Percentiles rank a stretch among this genome's conserved stretches.
phyloP scores from a whole-genome alignment of 768 basidiomycete genomes.

The Crucibulum laeve region DNA sequence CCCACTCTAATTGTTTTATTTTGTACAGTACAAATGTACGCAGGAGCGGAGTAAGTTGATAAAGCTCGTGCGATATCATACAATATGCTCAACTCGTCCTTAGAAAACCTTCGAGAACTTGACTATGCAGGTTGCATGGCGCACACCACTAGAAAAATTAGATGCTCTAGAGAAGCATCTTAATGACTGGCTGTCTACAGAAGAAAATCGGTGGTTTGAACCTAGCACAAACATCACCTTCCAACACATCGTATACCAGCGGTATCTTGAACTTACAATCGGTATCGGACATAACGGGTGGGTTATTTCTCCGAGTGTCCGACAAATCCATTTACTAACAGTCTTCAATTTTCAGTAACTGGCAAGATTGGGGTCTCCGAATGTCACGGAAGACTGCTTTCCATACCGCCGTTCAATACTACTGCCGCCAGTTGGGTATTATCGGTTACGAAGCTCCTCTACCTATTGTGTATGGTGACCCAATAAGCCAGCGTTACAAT shows the following conservation, averaged over 20 bases:
- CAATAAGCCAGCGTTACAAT: constrained; percentile 17
- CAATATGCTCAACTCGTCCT: constrained; percentile 7
- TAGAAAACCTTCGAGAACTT: constrained; percentile 67
- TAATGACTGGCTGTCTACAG: constrained; percentile 74
- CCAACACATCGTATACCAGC: constrained; percentile 63
- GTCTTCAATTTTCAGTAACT: constrained; percentile 16
- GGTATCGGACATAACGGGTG: constrained; percentile 55
- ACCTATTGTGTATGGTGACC: constrained; percentile 49
- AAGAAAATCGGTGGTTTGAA: constrained; percentile 77
- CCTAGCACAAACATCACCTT: constrained; percentile 60
- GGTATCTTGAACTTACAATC: constrained; percentile 65
- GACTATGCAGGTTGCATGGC: constrained; percentile 73
- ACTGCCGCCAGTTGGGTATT: constrained; percentile 67
- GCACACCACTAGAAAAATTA: constrained; percentile 66
- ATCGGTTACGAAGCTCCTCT: constrained; percentile 53
- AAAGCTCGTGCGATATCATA: neutral
- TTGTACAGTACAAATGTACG: constrained; percentile 60
- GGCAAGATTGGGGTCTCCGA: constrained; percentile 56
- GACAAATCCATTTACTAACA: neutral
- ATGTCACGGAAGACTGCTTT: constrained; percentile 68
- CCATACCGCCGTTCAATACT: constrained; percentile 73
- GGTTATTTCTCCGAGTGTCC: neutral
- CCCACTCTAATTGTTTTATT: constrained; percentile 1
- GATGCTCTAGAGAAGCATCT: constrained; percentile 64
- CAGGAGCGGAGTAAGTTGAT: constrained; percentile 57